Base-by-base conservation (phyloP, 2,329 filamentous ascomycete genomes). In the Neofusicoccum parvum region DNA sequence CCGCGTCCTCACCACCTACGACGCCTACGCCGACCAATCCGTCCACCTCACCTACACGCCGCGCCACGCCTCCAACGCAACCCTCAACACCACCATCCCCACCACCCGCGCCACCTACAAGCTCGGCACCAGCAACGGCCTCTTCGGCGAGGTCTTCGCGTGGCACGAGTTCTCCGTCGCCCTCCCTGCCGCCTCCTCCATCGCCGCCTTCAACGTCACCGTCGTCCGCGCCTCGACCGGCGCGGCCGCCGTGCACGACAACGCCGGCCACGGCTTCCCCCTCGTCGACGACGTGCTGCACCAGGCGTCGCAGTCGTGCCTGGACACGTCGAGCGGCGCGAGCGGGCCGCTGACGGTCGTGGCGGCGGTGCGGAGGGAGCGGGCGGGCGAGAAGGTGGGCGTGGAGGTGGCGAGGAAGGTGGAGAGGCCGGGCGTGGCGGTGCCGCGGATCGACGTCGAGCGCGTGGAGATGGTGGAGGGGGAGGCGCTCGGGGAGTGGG, bases 151-250 rank as follows among this genome's bases (percentile, higher is more conserved):
- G 34, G 7, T 32, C 41, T 65, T 65, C 63, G 15, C 41, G n/a
- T 65, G 63, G 63, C 53, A 43, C 63, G 63, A 65, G 43, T 59
- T 65, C 53, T 12, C 12, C 51, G 32, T 5, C 41, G 3, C 12
- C 11, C 32, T 65, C n/a, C 63, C 63, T 0, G 20, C 53, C 0
- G 17, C n/a, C n/a, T 10, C 43, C 15, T 39, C 32, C 32, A 58
- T 65, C 17, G 1, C 14, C 51, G 32, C 3, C 27, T 65, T 65
- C 20, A 39, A 59, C 10, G 46, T 65, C 17, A 46, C 17, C 15
- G 34, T 65, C 27, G n/a, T 17, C 14, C 50, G 41, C n/a, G 2
- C 0, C 10, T 14, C 27, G 9, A 37, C 63, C 6, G 51, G 41
- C n/a, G 63, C 3, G 4, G 15, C 27, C 9, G 2, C 5, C 5